Conservation (phyloP, 2,329 filamentous ascomycete species). For the Fusarium tuaranense region DNA sequence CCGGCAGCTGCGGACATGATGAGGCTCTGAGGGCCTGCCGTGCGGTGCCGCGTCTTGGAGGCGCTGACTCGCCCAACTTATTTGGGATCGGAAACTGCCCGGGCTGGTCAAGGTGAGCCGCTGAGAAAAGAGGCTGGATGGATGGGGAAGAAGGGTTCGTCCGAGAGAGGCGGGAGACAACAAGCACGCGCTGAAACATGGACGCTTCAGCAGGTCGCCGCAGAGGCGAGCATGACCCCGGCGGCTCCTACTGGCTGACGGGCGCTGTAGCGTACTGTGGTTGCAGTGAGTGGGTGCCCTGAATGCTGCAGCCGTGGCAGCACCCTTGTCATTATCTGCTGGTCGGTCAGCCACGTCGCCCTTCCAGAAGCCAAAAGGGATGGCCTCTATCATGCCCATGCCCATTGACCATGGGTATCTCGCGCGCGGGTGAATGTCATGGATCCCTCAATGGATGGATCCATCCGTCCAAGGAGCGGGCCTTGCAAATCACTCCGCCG, state of each 20-base stretch:
- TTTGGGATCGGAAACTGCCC: background rate
- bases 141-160: slow-evolving; percentile 18
- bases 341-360: slow-evolving; percentile 1
- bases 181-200: slow-evolving; percentile 17
- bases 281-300: slow-evolving; percentile 14
- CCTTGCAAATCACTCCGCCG: slow-evolving; percentile 22
- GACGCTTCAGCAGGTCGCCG: slow-evolving; percentile 6
- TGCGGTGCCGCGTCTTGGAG: background rate
- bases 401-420: background rate
- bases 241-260: slow-evolving; percentile 23
- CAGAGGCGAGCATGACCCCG: background rate
- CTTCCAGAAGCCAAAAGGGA: slow-evolving; percentile 26
- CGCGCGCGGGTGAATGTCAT: background rate
- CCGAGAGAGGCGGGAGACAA: slow-evolving; percentile 28
- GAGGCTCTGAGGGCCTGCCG: background rate
- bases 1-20: background rate
- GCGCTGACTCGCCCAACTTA: background rate
- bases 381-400: slow-evolving; percentile 1
- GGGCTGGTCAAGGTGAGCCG: background rate
- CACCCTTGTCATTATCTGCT: slow-evolving; percentile 13
- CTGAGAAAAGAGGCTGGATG: background rate
- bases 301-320: slow-evolving; percentile 20
- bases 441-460: background rate
- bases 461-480: slow-evolving; percentile 1
- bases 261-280: slow-evolving; percentile 10